Evolutionary conservation across 148 eudicot species (phyloP), one percentile per base, ranked within the genome.

Genomic region (Nepenthes gracilis): DNA sequence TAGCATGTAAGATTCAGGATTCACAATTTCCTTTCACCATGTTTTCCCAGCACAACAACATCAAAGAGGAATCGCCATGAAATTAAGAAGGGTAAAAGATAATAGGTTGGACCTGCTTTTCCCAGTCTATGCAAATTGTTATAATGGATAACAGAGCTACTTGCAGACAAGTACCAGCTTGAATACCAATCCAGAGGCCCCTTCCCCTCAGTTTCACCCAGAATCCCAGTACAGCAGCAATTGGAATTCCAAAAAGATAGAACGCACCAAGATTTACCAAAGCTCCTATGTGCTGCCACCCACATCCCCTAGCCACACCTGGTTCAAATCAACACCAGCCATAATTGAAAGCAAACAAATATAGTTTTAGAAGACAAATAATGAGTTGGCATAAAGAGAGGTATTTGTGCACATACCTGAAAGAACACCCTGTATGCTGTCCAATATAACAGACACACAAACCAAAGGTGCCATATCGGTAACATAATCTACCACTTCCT

Each of bases 271-370:
- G 84, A 40, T 78, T 80, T 12, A 79, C 75, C 57, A 72, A 79
- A 54, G 86, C 90, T 54, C 84, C 90, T 33, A 79, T 54, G 55
- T 84, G 84, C 58, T 84, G 90, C 90, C 84, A 81, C 23, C 90
- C 90, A 61, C 86, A 78, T 57, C 90, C 89, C 77, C 89, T 81
- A 1, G 85, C 81, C 69, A 84, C 75, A 56, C 89, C 85, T 82
- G 59, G 6, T 47, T 47, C 36, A 37, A 33, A 54, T 43, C 13
- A 43, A 50, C 32, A 43, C 35, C n/a, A 36, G 9, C 9, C 6
- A 15, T 15, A 2, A 54, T 54, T 54, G 2, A 43, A 15, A 7
- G 15, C 5, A 15, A 15, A 4, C 35, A 54, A 15, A 12, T 4
- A 54, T 54, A 7, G 6, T 10, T 49, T 33, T 3, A 1, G 1